phyloP scores from a whole-genome alignment of 1,139 yeast species.

The Taphrina communis region DNA sequence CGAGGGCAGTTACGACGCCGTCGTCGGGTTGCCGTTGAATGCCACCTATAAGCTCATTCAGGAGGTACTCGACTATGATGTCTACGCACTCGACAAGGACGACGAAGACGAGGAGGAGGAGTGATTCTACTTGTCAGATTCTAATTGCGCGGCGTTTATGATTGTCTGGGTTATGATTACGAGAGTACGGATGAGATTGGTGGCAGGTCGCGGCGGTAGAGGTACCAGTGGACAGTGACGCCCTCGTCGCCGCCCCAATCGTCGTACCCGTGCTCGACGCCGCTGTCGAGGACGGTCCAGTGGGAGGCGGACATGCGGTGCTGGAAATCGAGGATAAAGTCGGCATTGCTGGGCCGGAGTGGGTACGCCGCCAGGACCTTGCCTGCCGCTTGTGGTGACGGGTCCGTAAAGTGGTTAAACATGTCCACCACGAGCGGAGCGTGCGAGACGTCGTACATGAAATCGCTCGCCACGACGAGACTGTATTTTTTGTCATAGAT shows the following conservation, averaged over 20 bases:
- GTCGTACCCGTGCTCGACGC: conserved; percentile 26
- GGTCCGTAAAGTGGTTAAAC: conserved; percentile 6
- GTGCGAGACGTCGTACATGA: conserved; percentile 31
- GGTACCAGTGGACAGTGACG: conserved; percentile 11
- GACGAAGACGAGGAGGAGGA: conserved; percentile 11
- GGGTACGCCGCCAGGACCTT: conserved; percentile 30
- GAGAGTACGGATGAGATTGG: background rate
- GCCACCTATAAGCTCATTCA: conserved; percentile 59
- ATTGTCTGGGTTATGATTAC: too few species aligned
- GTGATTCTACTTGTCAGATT: too few species aligned
- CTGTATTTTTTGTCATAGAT: background rate
- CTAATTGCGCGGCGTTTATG: too few species aligned
- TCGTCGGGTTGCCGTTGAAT: conserved; percentile 85
- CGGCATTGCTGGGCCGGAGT: conserved; percentile 27
- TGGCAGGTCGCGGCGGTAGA: background rate
- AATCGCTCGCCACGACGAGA: conserved; percentile 35
- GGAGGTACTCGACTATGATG: conserved; percentile 48
- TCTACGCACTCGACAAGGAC: conserved; percentile 4
- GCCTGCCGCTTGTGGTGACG: background rate
- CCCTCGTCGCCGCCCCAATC: conserved; percentile 37
- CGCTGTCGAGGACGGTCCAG: conserved; percentile 14
- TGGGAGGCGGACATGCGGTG: background rate
- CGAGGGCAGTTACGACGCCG: conserved; percentile 81
- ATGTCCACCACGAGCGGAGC: conserved; percentile 31
- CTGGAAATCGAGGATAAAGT: conserved; percentile 13